phyloP scores from a whole-genome alignment of 441 rosid genomes.

The Breynia disticha region DNA sequence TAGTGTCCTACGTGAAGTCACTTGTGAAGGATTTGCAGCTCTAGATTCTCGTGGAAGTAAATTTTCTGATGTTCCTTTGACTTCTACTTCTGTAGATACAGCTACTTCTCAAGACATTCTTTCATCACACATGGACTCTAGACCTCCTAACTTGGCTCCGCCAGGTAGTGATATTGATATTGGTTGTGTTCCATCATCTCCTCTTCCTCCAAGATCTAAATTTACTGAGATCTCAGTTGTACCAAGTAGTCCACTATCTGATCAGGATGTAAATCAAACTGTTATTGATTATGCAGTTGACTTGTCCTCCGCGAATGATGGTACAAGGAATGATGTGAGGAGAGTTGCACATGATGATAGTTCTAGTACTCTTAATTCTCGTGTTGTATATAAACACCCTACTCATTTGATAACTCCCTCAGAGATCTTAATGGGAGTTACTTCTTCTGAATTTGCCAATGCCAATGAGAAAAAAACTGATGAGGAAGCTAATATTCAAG shows the following conservation, averaged over 20 bases:
- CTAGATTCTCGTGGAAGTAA: conserved; percentile 28
- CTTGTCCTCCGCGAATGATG: conserved; percentile 25
- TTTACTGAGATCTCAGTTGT: conserved; percentile 39
- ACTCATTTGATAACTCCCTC: conserved; percentile 88
- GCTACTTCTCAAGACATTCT: conserved; percentile 22
- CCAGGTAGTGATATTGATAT: conserved; percentile 37
- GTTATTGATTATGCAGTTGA: conserved; percentile 40
- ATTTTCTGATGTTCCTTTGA: conserved; percentile 29
- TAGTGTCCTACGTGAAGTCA: conserved; percentile 20
- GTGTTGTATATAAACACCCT: conserved; percentile 55
- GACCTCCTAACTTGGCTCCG: conserved; percentile 27
- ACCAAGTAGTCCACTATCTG: conserved; percentile 23
- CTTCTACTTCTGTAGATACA: conserved; percentile 27
- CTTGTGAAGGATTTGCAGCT: conserved; percentile 22
- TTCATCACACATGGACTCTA: conserved; percentile 31
- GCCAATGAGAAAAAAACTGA: conserved; percentile 32
- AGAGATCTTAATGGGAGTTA: conserved; percentile 52
- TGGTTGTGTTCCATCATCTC: conserved; percentile 29
- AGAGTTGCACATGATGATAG: conserved; percentile 37
- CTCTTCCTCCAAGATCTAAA: conserved; percentile 48
- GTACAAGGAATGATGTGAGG: conserved; percentile 39
- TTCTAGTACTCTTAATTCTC: conserved; percentile 32
- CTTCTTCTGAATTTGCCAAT: conserved; percentile 44
- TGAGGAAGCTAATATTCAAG: conserved; percentile 40
- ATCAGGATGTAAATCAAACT: conserved; percentile 30